Percentiles rank a stretch among this genome's conserved stretches.
phyloP scores from a whole-genome alignment of 768 basidiomycete genomes.

The Dioszegia crocea region DNA sequence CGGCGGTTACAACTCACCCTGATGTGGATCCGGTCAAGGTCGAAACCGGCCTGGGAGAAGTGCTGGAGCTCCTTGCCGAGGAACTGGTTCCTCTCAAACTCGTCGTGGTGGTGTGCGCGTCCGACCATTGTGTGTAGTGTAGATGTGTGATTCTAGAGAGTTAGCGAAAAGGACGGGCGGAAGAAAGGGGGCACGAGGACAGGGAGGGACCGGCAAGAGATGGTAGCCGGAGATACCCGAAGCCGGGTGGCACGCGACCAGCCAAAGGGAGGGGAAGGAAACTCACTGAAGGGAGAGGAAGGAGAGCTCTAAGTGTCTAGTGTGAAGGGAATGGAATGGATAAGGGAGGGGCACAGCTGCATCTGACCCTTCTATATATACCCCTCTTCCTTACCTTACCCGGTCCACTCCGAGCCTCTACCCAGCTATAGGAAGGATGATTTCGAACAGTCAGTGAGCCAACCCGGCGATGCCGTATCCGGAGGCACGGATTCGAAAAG shows the following conservation, averaged over 20 bases:
- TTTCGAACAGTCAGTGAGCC: neutral
- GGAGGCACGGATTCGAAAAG: constrained; percentile 2
- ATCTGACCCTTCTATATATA: constrained; percentile 1
- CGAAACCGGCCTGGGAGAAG: constrained; percentile 98
- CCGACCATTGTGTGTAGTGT: neutral
- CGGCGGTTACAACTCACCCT: too few relatives aligned
- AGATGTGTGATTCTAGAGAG: neutral
- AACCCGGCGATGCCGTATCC: neutral
- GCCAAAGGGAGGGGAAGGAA: neutral
- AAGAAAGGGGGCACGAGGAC: too few relatives aligned
- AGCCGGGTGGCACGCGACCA: neutral
- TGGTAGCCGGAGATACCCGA: neutral
- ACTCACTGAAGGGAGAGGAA: neutral
- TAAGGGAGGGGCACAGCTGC: neutral
- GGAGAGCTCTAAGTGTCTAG: neutral
- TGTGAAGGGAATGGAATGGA: neutral
- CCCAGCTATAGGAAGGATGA: neutral
- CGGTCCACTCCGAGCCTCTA: constrained; percentile 1
- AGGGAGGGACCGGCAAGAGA: neutral
- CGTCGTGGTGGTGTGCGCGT: constrained; percentile 36
- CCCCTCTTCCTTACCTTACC: neutral
- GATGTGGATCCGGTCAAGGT: constrained; percentile 94
- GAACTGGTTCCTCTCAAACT: constrained; percentile 51
- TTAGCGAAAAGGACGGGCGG: neutral
- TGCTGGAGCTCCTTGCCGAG: constrained; percentile 90